Conservation (phyloP, 2,329 filamentous ascomycete species). For the Hymenoscyphus albidus region DNA sequence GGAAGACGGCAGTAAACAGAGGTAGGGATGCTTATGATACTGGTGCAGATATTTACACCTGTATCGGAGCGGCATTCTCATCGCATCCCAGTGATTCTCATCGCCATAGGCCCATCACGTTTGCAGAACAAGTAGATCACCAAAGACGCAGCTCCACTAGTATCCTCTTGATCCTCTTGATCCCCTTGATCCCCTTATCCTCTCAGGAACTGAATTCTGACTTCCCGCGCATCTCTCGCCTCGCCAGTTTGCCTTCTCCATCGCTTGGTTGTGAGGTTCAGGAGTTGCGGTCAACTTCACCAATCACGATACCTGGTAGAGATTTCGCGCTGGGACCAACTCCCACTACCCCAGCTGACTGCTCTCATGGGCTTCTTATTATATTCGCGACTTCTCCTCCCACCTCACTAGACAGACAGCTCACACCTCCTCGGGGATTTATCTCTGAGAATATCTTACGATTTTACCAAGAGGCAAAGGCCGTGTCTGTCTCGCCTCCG, state of each 20-base stretch:
- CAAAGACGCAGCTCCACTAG: background rate
- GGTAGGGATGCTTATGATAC: background rate
- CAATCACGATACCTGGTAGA: slow-evolving; percentile 23
- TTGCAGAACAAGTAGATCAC: background rate
- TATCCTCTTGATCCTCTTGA: background rate
- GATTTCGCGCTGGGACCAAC: slow-evolving; percentile 12
- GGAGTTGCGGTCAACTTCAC: slow-evolving; percentile 15
- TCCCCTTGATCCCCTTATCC: background rate
- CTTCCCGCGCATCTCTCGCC: background rate
- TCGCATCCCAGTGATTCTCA: background rate
- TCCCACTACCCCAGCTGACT: slow-evolving; percentile 13
- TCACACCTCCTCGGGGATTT: slow-evolving; percentile 4
- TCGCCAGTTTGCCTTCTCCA: slow-evolving; percentile 18
- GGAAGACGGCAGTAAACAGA: background rate
- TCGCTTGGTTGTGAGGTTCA: slow-evolving; percentile 20
- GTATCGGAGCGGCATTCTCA: background rate
- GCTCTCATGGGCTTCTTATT: background rate
- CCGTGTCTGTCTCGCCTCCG: slow-evolving; percentile 7
- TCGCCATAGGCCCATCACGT: background rate
- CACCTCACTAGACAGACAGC: background rate
- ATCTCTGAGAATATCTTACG: background rate
- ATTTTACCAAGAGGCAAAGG: slow-evolving; percentile 9
- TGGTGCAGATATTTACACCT: background rate
- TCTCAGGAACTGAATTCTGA: background rate
- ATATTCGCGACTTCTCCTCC: background rate